A percentile compares a stretch with the other conserved stretches of the same genome.
These are phyloP conservation scores for Nannizziopsis barbatae DNA, from an alignment of 2,329 filamentous ascomycete species.

Conservation along the genomic window DNA sequence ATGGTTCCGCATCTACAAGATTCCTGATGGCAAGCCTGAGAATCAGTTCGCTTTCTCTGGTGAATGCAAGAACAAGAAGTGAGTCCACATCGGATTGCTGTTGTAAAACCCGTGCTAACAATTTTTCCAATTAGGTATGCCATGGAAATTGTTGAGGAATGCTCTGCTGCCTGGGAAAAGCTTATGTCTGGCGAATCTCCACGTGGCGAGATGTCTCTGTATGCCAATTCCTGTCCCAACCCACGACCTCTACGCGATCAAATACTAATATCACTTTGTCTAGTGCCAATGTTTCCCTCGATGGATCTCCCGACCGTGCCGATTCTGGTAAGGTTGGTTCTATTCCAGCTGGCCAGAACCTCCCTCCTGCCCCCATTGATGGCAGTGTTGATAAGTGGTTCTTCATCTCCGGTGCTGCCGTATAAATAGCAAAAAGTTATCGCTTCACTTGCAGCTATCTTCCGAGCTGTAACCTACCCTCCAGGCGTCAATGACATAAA, in stretches of 20 bases:
- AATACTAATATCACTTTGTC: not conserved
- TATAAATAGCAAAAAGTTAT: slow-evolving; percentile 40
- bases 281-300: slow-evolving; percentile 70
- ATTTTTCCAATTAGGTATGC: slow-evolving; percentile 54
- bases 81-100: slow-evolving; percentile 21
- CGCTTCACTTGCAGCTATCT: not conserved
- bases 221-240: slow-evolving; percentile 36
- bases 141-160: slow-evolving; percentile 90
- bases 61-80: slow-evolving; percentile 99
- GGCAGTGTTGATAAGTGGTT: slow-evolving; percentile 99
- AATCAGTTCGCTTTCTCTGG: slow-evolving; percentile 99
- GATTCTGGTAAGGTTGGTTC: slow-evolving; percentile 58
- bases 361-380: slow-evolving; percentile 79
- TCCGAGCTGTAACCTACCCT: not conserved
- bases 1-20: slow-evolving; percentile 99
- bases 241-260: too few species aligned
- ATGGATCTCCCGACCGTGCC: slow-evolving; percentile 61
- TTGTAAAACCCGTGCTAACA: slow-evolving; percentile 14
- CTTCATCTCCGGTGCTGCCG: slow-evolving; percentile 96
- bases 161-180: slow-evolving; percentile 92
- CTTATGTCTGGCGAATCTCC: slow-evolving; percentile 82
- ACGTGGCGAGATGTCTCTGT: slow-evolving; percentile 69
- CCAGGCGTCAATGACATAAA: not conserved
- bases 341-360: slow-evolving; percentile 69
- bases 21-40: slow-evolving; percentile 99